Base-by-base conservation (phyloP, 2,329 filamentous ascomycete genomes). In the Trichoderma sp. region DNA sequence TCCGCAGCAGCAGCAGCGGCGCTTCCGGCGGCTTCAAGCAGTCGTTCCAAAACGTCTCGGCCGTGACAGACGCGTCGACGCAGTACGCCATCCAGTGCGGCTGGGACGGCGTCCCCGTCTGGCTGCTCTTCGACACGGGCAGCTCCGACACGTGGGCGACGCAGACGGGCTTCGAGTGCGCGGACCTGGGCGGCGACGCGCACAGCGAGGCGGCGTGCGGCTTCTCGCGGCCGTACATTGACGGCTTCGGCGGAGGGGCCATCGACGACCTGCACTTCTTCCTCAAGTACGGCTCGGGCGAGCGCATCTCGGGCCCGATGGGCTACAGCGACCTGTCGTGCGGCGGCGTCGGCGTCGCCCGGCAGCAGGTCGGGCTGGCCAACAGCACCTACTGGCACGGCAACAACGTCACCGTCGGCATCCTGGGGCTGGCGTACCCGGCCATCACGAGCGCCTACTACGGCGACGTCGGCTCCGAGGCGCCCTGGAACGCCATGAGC, bases 141-240 rank as follows among this genome's bases (percentile, higher is more conserved):
- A 83, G 81, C 69, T 78, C 81, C 24, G 82, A 85, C 67, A 84
- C 82, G 0, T 85, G 82, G 82, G 76, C 78, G 2, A 77, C 77
- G 41, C 73, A 74, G 12, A 71, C 70, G 1, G 74, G 76, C 34
- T 83, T 82, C 67, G 70, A 72, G 50, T 85, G 82, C 67, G 71
- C 77, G 43, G 77, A 78, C 64, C 70, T 68, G n/a, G 64, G 68
- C 0, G 78, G 79, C 17, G 67, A 71, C 7, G 64, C 71, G 7
- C 72, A 74, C 26, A 68, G 74, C 1, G 73, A 76, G 43, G 66
- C 69, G 1, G 66, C 70, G 1, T 83, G 81, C 68, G 73, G 72
- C 3, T 82, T 84, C 58, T 81, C 82, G 0, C 71, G 73, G 7
- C 69, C 76, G 0, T 74, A 77, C 28, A 70, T 79, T 7, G 71